Percentiles rank a stretch among this genome's conserved stretches.
Conservation (phyloP, 805 yeast genomes). For the Candida stauntonica region DNA sequence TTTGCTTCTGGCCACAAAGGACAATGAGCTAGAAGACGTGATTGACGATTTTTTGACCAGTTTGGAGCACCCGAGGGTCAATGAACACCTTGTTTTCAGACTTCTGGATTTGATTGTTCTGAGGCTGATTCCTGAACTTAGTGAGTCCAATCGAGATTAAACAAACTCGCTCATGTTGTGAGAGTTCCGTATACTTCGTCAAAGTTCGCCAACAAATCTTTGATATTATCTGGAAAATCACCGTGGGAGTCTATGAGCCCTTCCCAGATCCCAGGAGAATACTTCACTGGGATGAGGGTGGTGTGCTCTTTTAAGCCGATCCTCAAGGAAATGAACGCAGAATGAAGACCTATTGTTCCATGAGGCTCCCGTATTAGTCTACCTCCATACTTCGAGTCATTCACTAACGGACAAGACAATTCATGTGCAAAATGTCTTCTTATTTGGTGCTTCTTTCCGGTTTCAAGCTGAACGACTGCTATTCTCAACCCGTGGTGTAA, state of each 20-base stretch:
- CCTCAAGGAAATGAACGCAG: slow-evolving; percentile 30
- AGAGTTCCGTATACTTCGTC: slow-evolving; percentile 11
- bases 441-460: slow-evolving; percentile 40
- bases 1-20: slow-evolving; percentile 22
- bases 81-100: slow-evolving; percentile 39
- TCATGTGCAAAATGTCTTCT: slow-evolving; percentile 28
- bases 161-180: no score
- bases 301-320: slow-evolving; percentile 26
- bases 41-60: slow-evolving; percentile 31
- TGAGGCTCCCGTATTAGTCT: slow-evolving; percentile 4
- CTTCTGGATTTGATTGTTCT: slow-evolving; percentile 39
- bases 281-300: slow-evolving; percentile 14
- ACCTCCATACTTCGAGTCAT: slow-evolving; percentile 29
- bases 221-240: slow-evolving; percentile 21
- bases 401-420: slow-evolving; percentile 27
- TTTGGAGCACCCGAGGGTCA: slow-evolving; percentile 35
- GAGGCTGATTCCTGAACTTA: slow-evolving; percentile 36
- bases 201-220: slow-evolving; percentile 22
- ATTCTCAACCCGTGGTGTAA: slow-evolving; percentile 19
- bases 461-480: slow-evolving; percentile 29
- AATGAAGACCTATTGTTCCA: slow-evolving; percentile 33
- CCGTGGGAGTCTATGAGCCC: slow-evolving; percentile 26
- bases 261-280: slow-evolving; percentile 25
- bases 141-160: slow-evolving; percentile 3
- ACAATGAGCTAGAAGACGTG: slow-evolving; percentile 21